phyloP scores from a whole-genome alignment of 225 moss, liverwort and hornwort genomes.

The Asterella californica region DNA sequence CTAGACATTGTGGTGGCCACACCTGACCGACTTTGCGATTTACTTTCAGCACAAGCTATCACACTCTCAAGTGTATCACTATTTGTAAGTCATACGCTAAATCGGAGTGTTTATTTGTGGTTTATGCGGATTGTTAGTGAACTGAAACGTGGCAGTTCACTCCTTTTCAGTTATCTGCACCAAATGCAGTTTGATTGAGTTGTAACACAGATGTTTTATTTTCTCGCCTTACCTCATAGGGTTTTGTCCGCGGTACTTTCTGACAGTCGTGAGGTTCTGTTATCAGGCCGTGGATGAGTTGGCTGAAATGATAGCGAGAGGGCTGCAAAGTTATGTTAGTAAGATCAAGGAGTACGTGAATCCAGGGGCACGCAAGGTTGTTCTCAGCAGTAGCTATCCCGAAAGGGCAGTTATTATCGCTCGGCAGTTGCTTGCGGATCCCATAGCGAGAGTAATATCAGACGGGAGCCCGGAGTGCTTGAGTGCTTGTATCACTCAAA shows the following conservation, averaged over 20 bases:
- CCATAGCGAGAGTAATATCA: constrained; percentile 50
- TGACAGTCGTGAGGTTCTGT: not conserved
- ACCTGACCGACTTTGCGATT: constrained; percentile 62
- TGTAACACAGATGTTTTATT: too few relatives aligned
- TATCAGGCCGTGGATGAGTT: constrained; percentile 70
- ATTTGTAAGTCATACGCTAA: constrained; percentile 43
- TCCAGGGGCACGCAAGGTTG: constrained; percentile 49
- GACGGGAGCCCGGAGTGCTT: constrained; percentile 35
- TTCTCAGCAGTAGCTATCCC: constrained; percentile 52
- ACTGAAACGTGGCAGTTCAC: too few relatives aligned
- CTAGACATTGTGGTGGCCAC: constrained; percentile 84
- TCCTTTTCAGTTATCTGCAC: too few relatives aligned
- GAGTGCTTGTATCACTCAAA: constrained; percentile 64
- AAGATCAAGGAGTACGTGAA: constrained; percentile 49
- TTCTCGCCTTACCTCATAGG: not conserved
- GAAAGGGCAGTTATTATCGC: constrained; percentile 42
- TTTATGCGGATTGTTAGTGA: not conserved
- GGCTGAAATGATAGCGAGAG: constrained; percentile 52
- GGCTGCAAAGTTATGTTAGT: constrained; percentile 45
- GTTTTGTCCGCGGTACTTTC: not conserved
- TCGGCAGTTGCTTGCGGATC: constrained; percentile 55
- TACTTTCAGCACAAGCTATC: constrained; percentile 51
- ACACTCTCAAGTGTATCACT: constrained; percentile 55
- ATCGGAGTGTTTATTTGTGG: not conserved
- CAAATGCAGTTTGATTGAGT: too few relatives aligned